Evolutionary conservation across 2,329 filamentous ascomycete species (phyloP).

Genomic region (Nemania bipapillata): DNA sequence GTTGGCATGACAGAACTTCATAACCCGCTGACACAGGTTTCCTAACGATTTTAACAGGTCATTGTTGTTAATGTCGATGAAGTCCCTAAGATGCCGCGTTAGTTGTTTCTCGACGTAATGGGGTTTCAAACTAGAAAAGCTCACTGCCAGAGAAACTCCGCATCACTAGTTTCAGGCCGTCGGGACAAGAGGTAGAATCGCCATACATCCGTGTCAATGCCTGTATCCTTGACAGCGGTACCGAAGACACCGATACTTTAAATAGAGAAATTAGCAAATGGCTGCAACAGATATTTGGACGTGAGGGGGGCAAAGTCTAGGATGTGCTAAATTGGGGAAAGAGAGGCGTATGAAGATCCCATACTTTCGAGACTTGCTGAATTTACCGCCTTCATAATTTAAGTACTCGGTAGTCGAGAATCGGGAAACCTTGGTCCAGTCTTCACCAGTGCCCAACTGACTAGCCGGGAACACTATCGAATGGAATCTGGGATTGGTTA

Average conservation of each 20-base stretch:
- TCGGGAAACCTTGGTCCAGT: constrained; percentile 90
- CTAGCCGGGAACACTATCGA: constrained; percentile 90
- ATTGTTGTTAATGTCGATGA: constrained; percentile 87
- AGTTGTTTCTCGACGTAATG: constrained; percentile 46
- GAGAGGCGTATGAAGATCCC: neutral
- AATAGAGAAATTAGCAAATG: constrained; percentile 7
- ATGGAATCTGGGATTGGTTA: constrained; percentile 67
- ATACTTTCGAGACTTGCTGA: constrained; percentile 79
- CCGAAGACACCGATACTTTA: constrained; percentile 73
- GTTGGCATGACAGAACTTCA: constrained; percentile 72
- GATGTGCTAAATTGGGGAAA: neutral
- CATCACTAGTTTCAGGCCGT: constrained; percentile 85
- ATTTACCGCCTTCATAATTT: constrained; percentile 70
- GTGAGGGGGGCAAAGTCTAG: neutral
- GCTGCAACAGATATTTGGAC: neutral
- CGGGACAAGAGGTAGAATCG: constrained; percentile 88
- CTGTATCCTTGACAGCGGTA: constrained; percentile 86
- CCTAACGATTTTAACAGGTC: constrained; percentile 82
- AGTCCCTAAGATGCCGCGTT: constrained; percentile 57
- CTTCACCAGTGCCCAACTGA: constrained; percentile 83
- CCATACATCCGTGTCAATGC: constrained; percentile 88
- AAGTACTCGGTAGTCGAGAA: constrained; percentile 86
- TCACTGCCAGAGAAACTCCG: constrained; percentile 84
- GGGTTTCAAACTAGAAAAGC: constrained; percentile 9
- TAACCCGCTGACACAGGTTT: constrained; percentile 63